Evolutionary conservation across 805 yeast species (phyloP).

Genomic region (Metschnikowia chrysomelidarum): DNA sequence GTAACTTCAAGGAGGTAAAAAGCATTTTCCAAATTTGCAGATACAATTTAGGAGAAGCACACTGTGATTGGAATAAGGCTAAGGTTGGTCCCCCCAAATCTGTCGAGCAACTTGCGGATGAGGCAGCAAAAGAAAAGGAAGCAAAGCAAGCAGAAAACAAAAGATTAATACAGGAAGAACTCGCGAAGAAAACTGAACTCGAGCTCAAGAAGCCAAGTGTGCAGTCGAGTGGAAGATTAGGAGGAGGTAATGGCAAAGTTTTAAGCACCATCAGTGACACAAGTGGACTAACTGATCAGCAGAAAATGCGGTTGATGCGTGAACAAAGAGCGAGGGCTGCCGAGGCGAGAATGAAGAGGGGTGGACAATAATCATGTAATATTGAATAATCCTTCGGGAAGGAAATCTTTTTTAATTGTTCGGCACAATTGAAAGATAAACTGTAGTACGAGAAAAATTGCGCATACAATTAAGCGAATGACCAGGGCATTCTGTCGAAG

Average conservation of each 20-base stretch:
- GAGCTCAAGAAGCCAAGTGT: conserved; percentile 35
- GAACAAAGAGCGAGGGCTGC: conserved; percentile 97
- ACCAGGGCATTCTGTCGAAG: too few species aligned
- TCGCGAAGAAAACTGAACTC: conserved; percentile 35
- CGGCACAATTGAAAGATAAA: too few species aligned
- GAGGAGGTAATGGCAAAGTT: conserved; percentile 17
- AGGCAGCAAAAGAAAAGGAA: conserved; percentile 33
- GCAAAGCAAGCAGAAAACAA: conserved; percentile 39
- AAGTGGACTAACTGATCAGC: conserved; percentile 69
- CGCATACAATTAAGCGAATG: too few species aligned
- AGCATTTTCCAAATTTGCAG: conserved; percentile 70
- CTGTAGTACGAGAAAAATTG: too few species aligned
- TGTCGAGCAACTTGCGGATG: conserved; percentile 53
- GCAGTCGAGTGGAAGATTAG: conserved; percentile 34
- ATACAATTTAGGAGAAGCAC: conserved; percentile 61
- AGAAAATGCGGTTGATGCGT: conserved; percentile 75
- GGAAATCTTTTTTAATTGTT: too few species aligned
- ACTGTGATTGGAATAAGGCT: conserved; percentile 67
- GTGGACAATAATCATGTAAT: conserved; percentile 10
- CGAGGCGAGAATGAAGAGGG: conserved; percentile 64
- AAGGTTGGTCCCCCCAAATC: conserved; percentile 61
- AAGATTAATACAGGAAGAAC: conserved; percentile 40
- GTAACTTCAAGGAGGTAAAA: conserved; percentile 44
- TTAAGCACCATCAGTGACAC: conserved; percentile 37
- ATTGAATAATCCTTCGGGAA: too few species aligned